Percentiles rank a stretch among this genome's conserved stretches.
Evolutionary conservation across 208 protist genomes (phyloP).

Genomic region (Acanthamoeba lenticulata): DNA sequence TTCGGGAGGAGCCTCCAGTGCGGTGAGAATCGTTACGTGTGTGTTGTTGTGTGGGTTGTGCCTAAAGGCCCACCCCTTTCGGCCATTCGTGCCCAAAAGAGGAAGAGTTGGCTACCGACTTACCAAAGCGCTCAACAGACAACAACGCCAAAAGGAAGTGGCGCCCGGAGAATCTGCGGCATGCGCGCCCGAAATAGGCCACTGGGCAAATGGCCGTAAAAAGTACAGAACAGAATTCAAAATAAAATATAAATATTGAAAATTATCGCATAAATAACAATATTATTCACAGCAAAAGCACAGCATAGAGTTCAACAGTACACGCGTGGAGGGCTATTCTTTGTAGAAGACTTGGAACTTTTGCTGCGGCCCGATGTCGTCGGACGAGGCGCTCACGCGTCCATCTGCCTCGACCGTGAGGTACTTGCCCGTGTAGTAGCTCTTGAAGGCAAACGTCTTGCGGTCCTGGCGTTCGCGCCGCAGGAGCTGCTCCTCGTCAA

Average conservation of each 20-base stretch:
- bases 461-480: constrained; percentile 18
- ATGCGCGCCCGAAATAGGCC: too few relatives aligned
- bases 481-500: background rate
- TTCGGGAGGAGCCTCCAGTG: background rate
- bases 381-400: constrained; percentile 34
- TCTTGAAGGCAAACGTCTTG: constrained; percentile 45
- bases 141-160: too few relatives aligned
- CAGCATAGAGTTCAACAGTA: background rate
- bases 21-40: background rate
- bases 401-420: background rate
- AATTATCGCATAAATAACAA: too few relatives aligned
- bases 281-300: background rate
- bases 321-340: background rate
- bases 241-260: too few relatives aligned
- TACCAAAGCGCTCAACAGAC: too few relatives aligned
- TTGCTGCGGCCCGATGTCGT: constrained; percentile 5
- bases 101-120: too few relatives aligned
- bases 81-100: too few relatives aligned
- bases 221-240: too few relatives aligned
- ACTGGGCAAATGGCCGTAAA: too few relatives aligned
- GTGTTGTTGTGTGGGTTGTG: too few relatives aligned
- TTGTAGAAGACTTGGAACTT: constrained; percentile 30
- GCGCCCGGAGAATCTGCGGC: too few relatives aligned
- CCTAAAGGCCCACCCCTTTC: too few relatives aligned
- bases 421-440: constrained; percentile 48